Conservation (phyloP, 805 yeast species). For the Candida patagonica region DNA sequence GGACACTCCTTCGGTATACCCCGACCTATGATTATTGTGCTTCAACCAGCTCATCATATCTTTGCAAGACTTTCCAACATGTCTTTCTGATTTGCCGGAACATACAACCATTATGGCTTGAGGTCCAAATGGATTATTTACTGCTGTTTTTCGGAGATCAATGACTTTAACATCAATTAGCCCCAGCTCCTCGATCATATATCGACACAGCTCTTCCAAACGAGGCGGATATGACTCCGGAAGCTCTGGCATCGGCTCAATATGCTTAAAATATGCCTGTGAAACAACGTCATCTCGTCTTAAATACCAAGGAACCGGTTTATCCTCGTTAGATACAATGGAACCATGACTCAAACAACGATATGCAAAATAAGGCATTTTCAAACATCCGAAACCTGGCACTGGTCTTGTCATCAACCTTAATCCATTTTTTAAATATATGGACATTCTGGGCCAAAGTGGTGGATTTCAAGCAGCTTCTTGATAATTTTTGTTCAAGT, state of each 20-base stretch:
- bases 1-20: slow-evolving; percentile 63
- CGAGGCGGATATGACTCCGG: slow-evolving; percentile 53
- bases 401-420: too few relatives aligned
- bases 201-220: slow-evolving; percentile 36
- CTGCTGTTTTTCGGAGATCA: slow-evolving; percentile 41
- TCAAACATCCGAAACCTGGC: too few relatives aligned
- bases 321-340: too few relatives aligned
- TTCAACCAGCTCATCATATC: slow-evolving; percentile 54
- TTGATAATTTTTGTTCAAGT: too few relatives aligned
- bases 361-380: too few relatives aligned
- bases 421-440: too few relatives aligned
- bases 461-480: too few relatives aligned
- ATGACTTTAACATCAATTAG: slow-evolving; percentile 51
- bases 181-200: slow-evolving; percentile 54
- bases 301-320: background rate
- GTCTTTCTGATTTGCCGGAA: slow-evolving; percentile 71
- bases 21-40: slow-evolving; percentile 35
- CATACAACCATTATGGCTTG: slow-evolving; percentile 48
- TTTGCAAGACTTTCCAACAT: slow-evolving; percentile 59
- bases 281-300: background rate
- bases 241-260: slow-evolving; percentile 38
- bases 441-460: too few relatives aligned
- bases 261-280: background rate
- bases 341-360: background rate
- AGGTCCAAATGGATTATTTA: slow-evolving; percentile 26